Conservation (phyloP, 2,329 filamentous ascomycete genomes). For the Emericellopsis atlantica region DNA sequence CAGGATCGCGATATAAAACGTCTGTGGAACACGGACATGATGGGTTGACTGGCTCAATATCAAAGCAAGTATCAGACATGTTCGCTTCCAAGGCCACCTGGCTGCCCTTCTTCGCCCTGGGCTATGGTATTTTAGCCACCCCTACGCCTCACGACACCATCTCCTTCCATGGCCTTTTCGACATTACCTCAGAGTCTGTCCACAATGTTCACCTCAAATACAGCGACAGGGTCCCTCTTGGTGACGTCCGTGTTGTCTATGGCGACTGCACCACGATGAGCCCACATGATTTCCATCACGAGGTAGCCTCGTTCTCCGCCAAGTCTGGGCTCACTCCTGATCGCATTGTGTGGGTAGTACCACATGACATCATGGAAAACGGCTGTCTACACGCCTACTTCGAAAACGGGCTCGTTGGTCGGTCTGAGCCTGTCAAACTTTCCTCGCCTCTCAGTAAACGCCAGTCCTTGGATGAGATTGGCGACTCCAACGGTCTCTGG, state of each 20-base stretch:
- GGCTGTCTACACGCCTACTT: constrained; percentile 28
- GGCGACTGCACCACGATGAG: constrained; percentile 8
- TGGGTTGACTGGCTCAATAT: too few relatives aligned
- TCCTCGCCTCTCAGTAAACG: not conserved
- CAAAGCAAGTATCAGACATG: too few relatives aligned
- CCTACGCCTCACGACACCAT: too few relatives aligned
- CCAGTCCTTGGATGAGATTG: constrained; percentile 24
- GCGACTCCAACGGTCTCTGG: constrained; percentile 39
- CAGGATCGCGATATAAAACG: too few relatives aligned
- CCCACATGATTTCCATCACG: constrained; percentile 7
- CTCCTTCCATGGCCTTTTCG: too few relatives aligned
- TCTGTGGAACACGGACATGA: too few relatives aligned
- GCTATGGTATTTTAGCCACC: too few relatives aligned
- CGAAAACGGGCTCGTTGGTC: constrained; percentile 18
- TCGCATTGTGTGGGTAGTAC: constrained; percentile 12
- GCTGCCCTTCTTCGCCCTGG: too few relatives aligned
- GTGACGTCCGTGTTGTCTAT: constrained; percentile 9
- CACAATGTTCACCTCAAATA: constrained; percentile 7
- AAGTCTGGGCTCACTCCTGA: constrained; percentile 5
- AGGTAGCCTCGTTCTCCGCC: constrained; percentile 3
- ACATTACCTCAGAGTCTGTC: too few relatives aligned
- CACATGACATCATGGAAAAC: constrained; percentile 9
- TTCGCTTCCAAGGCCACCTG: too few relatives aligned
- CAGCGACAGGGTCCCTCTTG: constrained; percentile 3
- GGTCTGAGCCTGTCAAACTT: constrained; percentile 16